phyloP scores from a whole-genome alignment of 2,329 filamentous ascomycete genomes.

The Colletotrichum coccodes region DNA sequence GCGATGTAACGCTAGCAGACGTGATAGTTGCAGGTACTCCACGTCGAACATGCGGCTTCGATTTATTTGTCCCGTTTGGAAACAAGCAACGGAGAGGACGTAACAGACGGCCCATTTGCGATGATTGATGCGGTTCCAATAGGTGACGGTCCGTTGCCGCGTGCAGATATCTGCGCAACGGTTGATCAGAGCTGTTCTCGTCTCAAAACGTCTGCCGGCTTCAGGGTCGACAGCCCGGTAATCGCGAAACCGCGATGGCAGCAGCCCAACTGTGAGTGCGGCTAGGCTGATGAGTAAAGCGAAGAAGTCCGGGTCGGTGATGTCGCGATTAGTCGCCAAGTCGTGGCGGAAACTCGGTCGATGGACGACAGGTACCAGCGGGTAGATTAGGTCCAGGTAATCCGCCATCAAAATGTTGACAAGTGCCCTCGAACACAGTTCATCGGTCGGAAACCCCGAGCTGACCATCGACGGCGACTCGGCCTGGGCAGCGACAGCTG shows the following conservation, averaged over 20 bases:
- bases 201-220: constrained; percentile 36
- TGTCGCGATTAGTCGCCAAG: constrained; percentile 36
- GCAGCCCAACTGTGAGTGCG: constrained; percentile 37
- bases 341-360: constrained; percentile 37
- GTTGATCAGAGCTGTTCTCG: constrained; percentile 39
- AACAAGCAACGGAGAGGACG: constrained; percentile 42
- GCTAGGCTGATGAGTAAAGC: constrained; percentile 38
- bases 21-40: constrained; percentile 46
- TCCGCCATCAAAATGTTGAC: constrained; percentile 37
- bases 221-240: constrained; percentile 37
- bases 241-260: constrained; percentile 39
- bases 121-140: constrained; percentile 43
- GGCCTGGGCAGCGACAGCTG: background rate
- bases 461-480: background rate
- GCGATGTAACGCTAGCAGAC: constrained; percentile 43
- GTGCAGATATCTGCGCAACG: constrained; percentile 38
- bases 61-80: constrained; percentile 48
- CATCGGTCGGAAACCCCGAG: constrained; percentile 36
- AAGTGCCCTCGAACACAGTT: constrained; percentile 38
- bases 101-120: constrained; percentile 48
- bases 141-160: constrained; percentile 35
- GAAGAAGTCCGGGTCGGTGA: constrained; percentile 38
- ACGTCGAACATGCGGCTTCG: constrained; percentile 47
- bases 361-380: constrained; percentile 39
- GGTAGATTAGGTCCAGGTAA: constrained; percentile 40